Conservation (phyloP, 257 asterid genomes). For the Voacanga thouarsii region DNA sequence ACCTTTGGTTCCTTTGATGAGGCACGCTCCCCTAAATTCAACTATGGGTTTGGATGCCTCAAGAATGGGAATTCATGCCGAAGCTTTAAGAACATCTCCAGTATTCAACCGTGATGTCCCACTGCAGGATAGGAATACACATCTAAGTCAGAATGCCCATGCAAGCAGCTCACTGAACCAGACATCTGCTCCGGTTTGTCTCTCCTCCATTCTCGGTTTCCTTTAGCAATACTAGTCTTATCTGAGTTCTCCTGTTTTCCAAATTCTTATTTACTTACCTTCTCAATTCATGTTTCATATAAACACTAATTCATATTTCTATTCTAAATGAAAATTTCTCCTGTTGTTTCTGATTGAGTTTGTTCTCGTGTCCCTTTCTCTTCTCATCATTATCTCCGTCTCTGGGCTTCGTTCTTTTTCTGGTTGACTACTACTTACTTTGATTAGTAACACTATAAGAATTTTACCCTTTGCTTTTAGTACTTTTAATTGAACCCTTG, state of each 20-base stretch:
- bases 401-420: not conserved
- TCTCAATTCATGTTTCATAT: not conserved
- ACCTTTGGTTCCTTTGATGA: conserved; percentile 42
- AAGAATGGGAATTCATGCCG: conserved; percentile 30
- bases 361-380: not conserved
- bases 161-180: conserved; percentile 34
- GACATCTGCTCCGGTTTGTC: conserved; percentile 53
- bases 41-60: conserved; percentile 33
- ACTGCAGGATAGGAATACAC: conserved; percentile 26
- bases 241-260: not conserved
- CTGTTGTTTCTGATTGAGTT: not conserved
- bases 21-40: conserved; percentile 33
- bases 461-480: not conserved
- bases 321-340: not conserved
- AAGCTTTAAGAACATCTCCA: conserved; percentile 34
- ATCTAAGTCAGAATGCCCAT: conserved; percentile 32
- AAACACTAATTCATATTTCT: not conserved
- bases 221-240: not conserved
- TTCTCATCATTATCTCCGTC: not conserved
- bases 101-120: conserved; percentile 28
- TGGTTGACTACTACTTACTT: not conserved
- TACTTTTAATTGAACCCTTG: not conserved
- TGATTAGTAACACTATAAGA: not conserved
- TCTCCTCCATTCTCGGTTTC: not conserved
- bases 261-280: not conserved